Base-by-base conservation (phyloP, 306 rosid species). In the Purshia tridentata region DNA sequence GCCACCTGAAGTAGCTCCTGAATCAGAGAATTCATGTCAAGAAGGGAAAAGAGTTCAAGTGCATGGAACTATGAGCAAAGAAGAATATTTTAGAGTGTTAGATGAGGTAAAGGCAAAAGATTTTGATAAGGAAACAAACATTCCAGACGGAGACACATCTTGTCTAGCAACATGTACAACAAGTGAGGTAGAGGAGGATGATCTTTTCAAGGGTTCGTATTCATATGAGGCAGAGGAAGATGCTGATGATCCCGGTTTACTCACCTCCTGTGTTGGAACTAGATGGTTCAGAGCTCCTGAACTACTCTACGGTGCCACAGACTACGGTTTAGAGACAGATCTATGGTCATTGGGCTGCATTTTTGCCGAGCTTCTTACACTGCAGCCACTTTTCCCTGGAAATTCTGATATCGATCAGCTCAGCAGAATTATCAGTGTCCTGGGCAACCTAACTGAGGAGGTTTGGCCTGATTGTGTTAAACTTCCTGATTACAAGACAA, bases 281-380 rank as follows among this genome's bases (percentile, higher is more conserved):
- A 86, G 95, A 42, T 89, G 95, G 97, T 94, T 76, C 75, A 77
- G 84, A 64, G 91, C 97, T 14, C 99, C 97, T 3, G 99, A 94
- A 80, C 80, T 94, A 63, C 96, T 94, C 46, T 91, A 78, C 18
- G 96, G 97, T 19, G 86, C 95, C 59, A 77, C 75, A 1, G 81
- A 81, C 72, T 94, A 94, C n/a, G 90, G 97, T 74, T 52, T 86
- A 37, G 97, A 85, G 88, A 81, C 91, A 58, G 99, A 94, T 83
- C 81, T 94, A 8, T 94, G 99, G 99, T 89, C 99, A 8, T 56
- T 94, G 74, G 99, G 99, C 10, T 91, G 99, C 86, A 75, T 94
- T 65, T 88, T 91, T 19, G 84, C 97, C 0, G 96, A 91, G 72
- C 86, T 94, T 15, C 75, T 85, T 18, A 84, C 87, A 1, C 77